Percentiles rank a stretch among this genome's conserved stretches.
Conservation (phyloP, 768 basidiomycete species). For the Serendipita sp. region DNA sequence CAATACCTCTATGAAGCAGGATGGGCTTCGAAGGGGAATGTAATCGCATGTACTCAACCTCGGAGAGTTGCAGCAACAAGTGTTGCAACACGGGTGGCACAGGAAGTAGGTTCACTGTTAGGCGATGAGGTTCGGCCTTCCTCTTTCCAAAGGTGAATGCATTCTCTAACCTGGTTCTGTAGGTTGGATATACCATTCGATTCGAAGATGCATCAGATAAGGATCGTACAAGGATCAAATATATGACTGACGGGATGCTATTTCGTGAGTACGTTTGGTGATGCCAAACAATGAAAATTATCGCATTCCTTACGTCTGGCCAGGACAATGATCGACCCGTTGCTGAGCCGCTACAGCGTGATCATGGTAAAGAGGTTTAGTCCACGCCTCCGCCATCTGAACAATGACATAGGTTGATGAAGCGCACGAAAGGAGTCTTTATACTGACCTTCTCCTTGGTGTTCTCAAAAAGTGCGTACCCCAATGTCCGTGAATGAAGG, state of each 20-base stretch:
- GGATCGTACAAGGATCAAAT: slow-evolving; percentile 74
- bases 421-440: slow-evolving; percentile 91
- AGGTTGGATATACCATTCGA: slow-evolving; percentile 96
- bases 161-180: not conserved
- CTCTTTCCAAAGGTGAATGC: not conserved
- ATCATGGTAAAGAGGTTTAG: slow-evolving; percentile 57
- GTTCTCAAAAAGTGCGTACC: slow-evolving; percentile 71
- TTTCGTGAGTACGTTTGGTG: slow-evolving; percentile 47
- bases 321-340: slow-evolving; percentile 69
- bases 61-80: slow-evolving; percentile 89
- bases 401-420: slow-evolving; percentile 62
- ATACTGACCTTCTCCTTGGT: slow-evolving; percentile 85
- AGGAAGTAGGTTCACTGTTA: slow-evolving; percentile 76
- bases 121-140: slow-evolving; percentile 58
- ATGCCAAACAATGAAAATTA: slow-evolving; percentile 13
- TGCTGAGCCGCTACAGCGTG: slow-evolving; percentile 83
- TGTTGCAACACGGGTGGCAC: slow-evolving; percentile 77
- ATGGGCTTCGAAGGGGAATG: slow-evolving; percentile 70
- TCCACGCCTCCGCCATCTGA: not conserved
- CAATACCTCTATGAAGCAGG: slow-evolving; percentile 88
- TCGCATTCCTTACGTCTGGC: slow-evolving; percentile 5
- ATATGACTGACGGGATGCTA: slow-evolving; percentile 97
- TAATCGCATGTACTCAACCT: slow-evolving; percentile 88
- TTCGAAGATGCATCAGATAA: slow-evolving; percentile 88
- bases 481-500: not conserved